Conservation (phyloP, 176 grass and related monocot genomes). For the Elymus sibiricus region DNA sequence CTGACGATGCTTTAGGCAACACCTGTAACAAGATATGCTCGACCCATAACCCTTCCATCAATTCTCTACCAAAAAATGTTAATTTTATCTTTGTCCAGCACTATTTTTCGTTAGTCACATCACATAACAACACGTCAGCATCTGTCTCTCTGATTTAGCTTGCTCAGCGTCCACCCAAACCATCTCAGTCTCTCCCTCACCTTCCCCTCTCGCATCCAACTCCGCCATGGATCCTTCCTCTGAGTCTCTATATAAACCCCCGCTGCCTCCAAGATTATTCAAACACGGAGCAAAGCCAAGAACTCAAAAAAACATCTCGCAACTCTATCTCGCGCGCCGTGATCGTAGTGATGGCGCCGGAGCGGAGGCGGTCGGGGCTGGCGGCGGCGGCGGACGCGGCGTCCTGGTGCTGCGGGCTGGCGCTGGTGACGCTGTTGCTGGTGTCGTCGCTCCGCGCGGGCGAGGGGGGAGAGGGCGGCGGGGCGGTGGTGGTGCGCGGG, state of each 20-base stretch:
- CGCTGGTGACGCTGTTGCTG: slow-evolving; percentile 48
- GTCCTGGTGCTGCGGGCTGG: slow-evolving; percentile 53
- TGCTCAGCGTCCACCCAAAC: background rate
- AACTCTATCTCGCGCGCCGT: background rate
- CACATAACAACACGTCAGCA: background rate
- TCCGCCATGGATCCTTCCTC: background rate
- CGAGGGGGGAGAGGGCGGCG: background rate
- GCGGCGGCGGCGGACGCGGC: slow-evolving; percentile 44
- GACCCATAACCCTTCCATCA: background rate
- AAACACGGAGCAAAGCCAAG: background rate
- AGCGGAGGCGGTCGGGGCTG: slow-evolving; percentile 1
- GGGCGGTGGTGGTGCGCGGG: slow-evolving; percentile 19
- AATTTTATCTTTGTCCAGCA: background rate
- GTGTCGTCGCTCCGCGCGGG: slow-evolving; percentile 32
- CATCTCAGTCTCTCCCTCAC: background rate
- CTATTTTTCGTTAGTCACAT: background rate
- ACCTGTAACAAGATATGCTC: background rate
- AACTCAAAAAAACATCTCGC: background rate
- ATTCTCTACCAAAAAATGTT: background rate
- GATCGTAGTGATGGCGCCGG: background rate
- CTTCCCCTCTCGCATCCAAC: background rate
- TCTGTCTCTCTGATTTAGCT: background rate
- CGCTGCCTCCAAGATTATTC: background rate
- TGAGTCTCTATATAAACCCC: slow-evolving; percentile 19
- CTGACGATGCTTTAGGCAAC: background rate